Evolutionary conservation across 768 basidiomycete genomes (phyloP).

Genomic region (Tylopilus intermedius): DNA sequence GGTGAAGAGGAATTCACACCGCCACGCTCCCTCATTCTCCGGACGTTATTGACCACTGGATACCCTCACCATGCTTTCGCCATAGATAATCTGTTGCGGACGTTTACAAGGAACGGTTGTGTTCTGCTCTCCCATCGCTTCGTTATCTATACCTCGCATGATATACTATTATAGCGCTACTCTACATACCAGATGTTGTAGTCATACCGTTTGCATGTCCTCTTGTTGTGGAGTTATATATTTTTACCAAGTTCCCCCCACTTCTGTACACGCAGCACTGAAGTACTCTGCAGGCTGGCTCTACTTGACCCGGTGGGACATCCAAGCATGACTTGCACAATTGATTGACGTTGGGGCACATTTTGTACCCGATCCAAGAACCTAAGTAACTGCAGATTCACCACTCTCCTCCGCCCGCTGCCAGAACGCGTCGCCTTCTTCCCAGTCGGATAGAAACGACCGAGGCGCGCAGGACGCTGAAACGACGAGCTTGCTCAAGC

Average conservation of each 20-base stretch:
- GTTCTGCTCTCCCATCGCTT: too few relatives aligned
- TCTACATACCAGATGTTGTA: slow-evolving; percentile 11
- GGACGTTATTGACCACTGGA: too few relatives aligned
- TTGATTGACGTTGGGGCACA: too few relatives aligned
- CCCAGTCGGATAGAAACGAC: slow-evolving; percentile 9
- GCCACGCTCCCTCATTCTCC: too few relatives aligned
- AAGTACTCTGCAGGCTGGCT: not conserved
- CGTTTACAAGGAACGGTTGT: too few relatives aligned
- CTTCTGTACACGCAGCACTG: not conserved
- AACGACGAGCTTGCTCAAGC: not conserved
- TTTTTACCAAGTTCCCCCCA: not conserved
- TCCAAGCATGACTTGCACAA: too few relatives aligned
- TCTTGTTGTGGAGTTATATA: not conserved
- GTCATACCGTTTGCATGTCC: not conserved
- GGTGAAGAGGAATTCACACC: too few relatives aligned
- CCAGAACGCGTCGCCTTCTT: slow-evolving; percentile 11
- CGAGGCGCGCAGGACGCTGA: not conserved
- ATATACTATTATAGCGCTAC: slow-evolving; percentile 1
- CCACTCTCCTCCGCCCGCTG: not conserved
- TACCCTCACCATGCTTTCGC: too few relatives aligned
- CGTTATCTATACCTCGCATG: too few relatives aligned
- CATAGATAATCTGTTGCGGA: too few relatives aligned
- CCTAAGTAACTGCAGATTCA: not conserved
- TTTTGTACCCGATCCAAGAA: too few relatives aligned
- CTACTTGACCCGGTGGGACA: too few relatives aligned